Base-by-base conservation (phyloP, 129 eudicot species). In the Chrysanthemum makinoi region DNA sequence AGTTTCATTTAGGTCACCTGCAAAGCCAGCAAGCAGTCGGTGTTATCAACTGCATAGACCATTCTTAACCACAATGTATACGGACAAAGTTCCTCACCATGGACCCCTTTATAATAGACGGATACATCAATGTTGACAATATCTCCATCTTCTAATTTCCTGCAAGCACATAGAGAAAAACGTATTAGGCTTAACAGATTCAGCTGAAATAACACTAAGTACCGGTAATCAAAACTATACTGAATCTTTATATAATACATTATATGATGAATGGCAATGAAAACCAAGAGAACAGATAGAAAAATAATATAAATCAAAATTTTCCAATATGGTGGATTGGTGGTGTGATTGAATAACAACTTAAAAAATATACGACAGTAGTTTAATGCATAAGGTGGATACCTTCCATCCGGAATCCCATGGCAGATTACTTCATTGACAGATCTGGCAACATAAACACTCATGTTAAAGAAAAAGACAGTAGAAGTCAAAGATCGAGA, bases 371-470 rank as follows among this genome's bases (percentile, higher is more conserved):
- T 26, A 26, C 3, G 28, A 26, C 28, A 26, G 28, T 26, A 26
- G 28, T 26, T 26, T 26, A 26, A 26, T 26, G 28, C 28, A 26
- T 26, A 26, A 26, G 28, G 30, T 64, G 69, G 17, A 50, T 70
- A 90, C 99, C 99, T 94, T 53, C 88, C 96, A 86, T 95, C 99
- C 53, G 99, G 99, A 73, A 94, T 94, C 65, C 99, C 99, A 86
- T 95, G 97, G 86, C 97, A 95, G 80, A 95, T 95, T 62, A 95
- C 94, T 88, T 95, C 97, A 84, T 95, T 90, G 62, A 95, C 96
- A 60, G 97, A 95, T 83, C 99, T 95, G 78, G 28, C 5, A 15
- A 56, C 19, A 68, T 65, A 75, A 68, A 70, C 73, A 73, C 22
- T 30, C 53, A 11, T 69, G 49, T 55, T 4, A 73, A 55, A 3